Conservation (phyloP, 176 grass and related monocot species). For the Cenchrus fungigraminus region DNA sequence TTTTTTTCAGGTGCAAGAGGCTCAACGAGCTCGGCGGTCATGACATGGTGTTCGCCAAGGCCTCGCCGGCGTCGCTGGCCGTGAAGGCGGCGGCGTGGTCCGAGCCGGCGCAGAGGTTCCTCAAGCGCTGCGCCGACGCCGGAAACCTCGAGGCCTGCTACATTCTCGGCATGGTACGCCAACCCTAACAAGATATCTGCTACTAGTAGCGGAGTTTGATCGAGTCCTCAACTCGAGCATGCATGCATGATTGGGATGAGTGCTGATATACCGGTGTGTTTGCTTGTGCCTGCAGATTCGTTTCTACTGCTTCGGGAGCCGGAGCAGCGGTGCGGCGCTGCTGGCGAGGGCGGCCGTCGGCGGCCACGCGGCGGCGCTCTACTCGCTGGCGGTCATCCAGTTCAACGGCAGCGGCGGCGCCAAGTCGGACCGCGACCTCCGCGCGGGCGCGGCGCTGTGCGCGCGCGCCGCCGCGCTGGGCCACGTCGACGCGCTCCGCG, state of each 20-base stretch:
- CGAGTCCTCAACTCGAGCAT: no score
- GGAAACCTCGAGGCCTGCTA: constrained; percentile 83
- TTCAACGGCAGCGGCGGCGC: constrained; percentile 86
- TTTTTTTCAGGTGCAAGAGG: constrained; percentile 66
- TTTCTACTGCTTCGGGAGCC: constrained; percentile 70
- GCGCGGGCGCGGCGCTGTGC: constrained; percentile 70
- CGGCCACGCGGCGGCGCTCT: constrained; percentile 74
- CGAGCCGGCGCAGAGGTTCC: constrained; percentile 55
- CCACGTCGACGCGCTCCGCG: constrained; percentile 82
- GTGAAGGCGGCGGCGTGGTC: constrained; percentile 70
- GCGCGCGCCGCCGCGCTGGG: constrained; percentile 75
- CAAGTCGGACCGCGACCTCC: constrained; percentile 71
- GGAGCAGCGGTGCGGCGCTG: constrained; percentile 63
- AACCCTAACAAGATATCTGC: background rate
- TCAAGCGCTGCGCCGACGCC: constrained; percentile 64
- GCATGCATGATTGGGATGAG: background rate
- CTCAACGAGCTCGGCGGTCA: constrained; percentile 47
- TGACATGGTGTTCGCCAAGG: constrained; percentile 66
- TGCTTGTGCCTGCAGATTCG: constrained; percentile 52
- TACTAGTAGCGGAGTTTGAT: background rate
- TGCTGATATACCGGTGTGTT: background rate
- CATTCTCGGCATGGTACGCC: constrained; percentile 79
- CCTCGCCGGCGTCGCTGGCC: constrained; percentile 55
- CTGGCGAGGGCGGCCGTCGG: constrained; percentile 76
- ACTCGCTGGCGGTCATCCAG: constrained; percentile 80